phyloP scores from a whole-genome alignment of 495 filamentous ascomycete genomes.

The Collariella sp. region DNA sequence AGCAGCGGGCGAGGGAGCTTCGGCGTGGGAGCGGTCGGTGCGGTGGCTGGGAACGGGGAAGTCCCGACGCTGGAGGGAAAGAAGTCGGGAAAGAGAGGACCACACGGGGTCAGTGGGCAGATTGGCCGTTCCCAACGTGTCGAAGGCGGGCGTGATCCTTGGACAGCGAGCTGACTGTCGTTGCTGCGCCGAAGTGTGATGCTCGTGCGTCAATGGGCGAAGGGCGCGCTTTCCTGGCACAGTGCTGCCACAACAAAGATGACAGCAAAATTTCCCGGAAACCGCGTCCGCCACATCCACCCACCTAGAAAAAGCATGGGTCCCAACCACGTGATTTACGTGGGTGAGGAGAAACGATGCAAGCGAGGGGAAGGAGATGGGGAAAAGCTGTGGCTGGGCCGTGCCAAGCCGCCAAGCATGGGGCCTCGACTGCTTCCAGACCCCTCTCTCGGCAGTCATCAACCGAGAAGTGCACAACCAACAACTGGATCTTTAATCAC shows the following conservation, averaged over 20 bases:
- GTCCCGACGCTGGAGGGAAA: neutral
- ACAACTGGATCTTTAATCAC: too few species aligned
- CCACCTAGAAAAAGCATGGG: conserved; percentile 5
- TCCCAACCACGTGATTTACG: conserved; percentile 24
- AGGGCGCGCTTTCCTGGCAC: too few species aligned
- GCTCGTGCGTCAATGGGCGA: conserved; percentile 27
- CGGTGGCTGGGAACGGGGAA: conserved; percentile 11
- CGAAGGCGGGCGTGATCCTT: conserved; percentile 8
- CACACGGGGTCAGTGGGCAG: neutral
- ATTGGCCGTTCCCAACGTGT: neutral
- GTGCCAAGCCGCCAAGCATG: neutral
- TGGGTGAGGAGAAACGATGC: neutral
- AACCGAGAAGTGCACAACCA: too few species aligned
- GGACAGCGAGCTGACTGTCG: neutral
- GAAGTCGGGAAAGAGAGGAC: neutral
- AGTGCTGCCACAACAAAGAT: conserved; percentile 24
- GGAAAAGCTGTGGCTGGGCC: conserved; percentile 16
- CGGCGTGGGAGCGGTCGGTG: neutral
- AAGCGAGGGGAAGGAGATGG: neutral
- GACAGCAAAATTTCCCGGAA: conserved; percentile 23
- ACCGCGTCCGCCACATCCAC: conserved; percentile 19
- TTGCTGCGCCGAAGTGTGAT: conserved; percentile 15
- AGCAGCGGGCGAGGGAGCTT: neutral
- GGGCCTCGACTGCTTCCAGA: neutral
- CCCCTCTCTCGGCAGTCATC: too few species aligned